phyloP scores from a whole-genome alignment of 164 flowering plant species.

The Annona squamosa region DNA sequence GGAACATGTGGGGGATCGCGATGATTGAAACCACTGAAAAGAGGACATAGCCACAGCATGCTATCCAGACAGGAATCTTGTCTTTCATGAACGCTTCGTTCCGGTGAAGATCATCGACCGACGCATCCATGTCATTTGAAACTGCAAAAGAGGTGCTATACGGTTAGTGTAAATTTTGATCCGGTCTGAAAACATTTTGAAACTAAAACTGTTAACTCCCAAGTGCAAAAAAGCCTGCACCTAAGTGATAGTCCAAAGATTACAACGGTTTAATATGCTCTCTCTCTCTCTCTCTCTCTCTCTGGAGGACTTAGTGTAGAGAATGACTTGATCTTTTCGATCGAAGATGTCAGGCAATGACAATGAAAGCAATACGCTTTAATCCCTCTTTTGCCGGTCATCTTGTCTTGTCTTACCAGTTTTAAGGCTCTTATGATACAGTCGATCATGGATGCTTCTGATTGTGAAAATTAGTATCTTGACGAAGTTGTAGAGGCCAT shows the following conservation, averaged over 20 bases:
- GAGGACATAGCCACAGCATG: constrained; percentile 43
- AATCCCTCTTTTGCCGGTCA: neutral
- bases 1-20: constrained; percentile 74
- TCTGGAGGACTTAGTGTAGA: no score
- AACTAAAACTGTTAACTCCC: neutral
- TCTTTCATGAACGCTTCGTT: constrained; percentile 65
- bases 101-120: constrained; percentile 38
- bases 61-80: constrained; percentile 63
- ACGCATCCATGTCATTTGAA: constrained; percentile 20
- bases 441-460: constrained; percentile 5
- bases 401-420: constrained; percentile 26
- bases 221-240: no score
- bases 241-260: no score
- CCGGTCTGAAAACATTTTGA: neutral
- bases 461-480: constrained; percentile 27
- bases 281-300: no score
- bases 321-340: no score
- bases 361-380: neutral
- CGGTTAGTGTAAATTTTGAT: constrained; percentile 5
- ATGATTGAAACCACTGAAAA: constrained; percentile 59
- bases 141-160: constrained; percentile 16
- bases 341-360: no score
- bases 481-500: constrained; percentile 79
- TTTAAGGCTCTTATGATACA: neutral
- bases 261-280: no score